Conservation (phyloP, 345 rosid species). For the Excoecaria cochinchinensis region DNA sequence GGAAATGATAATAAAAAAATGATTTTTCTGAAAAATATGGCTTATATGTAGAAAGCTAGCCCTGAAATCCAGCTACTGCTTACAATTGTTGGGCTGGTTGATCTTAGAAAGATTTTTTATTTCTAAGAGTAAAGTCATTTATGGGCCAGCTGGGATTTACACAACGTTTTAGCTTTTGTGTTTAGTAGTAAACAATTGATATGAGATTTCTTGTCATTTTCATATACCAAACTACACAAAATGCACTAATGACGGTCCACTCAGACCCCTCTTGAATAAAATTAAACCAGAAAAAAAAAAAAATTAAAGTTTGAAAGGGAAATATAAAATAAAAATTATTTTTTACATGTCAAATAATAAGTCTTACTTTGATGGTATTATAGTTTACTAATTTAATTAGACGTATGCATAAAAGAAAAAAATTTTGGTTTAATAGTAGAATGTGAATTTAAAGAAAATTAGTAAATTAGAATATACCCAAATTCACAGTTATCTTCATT, state of each 20-base stretch:
- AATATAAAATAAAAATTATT: too few species aligned
- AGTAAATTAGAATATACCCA: too few species aligned
- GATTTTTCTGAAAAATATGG: too few species aligned
- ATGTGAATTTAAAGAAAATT: too few species aligned
- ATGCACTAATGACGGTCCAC: not conserved
- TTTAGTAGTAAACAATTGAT: not conserved
- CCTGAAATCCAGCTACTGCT: not conserved
- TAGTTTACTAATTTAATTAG: too few species aligned
- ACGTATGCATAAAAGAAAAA: too few species aligned
- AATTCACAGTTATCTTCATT: too few species aligned
- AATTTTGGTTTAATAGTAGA: too few species aligned
- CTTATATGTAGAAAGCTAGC: not conserved
- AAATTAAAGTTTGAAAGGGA: not conserved
- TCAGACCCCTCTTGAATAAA: not conserved
- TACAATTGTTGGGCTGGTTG: not conserved
- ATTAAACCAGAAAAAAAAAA: not conserved
- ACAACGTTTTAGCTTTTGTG: not conserved
- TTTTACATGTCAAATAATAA: too few species aligned
- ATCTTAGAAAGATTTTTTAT: not conserved
- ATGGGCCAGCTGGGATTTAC: slow-evolving; percentile 2
- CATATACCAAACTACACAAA: not conserved
- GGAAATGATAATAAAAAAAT: not conserved
- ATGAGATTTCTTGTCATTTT: not conserved
- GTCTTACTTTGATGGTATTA: too few species aligned
- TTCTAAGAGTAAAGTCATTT: not conserved